A percentile compares a stretch with the other conserved stretches of the same genome.
Conservation (phyloP, 768 basidiomycete species). For the Vararia minispora region DNA sequence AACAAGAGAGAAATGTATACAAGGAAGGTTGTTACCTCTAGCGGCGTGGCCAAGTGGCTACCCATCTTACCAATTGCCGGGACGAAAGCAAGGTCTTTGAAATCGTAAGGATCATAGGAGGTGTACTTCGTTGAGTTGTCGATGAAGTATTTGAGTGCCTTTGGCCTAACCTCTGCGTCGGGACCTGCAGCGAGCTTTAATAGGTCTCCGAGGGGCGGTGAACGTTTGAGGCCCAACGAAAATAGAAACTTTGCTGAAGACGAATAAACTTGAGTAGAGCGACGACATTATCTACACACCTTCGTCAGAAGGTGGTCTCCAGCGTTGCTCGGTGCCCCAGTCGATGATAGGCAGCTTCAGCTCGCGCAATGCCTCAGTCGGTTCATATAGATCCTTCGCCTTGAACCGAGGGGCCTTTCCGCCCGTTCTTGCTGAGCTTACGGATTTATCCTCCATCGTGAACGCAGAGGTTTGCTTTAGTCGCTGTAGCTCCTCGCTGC, state of each 20-base stretch:
- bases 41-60: constrained; percentile 45
- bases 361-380: constrained; percentile 55
- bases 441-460: constrained; percentile 35
- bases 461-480: constrained; percentile 66
- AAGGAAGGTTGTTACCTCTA: constrained; percentile 38
- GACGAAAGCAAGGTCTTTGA: constrained; percentile 58
- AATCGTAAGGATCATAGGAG: constrained; percentile 45
- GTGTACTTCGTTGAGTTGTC: constrained; percentile 59
- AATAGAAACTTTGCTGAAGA: constrained; percentile 68
- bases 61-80: constrained; percentile 53
- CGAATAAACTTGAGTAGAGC: background rate
- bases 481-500: constrained; percentile 43
- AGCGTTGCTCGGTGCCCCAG: constrained; percentile 73
- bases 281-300: constrained; percentile 31
- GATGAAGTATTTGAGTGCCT: constrained; percentile 74
- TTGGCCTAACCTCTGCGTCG: constrained; percentile 36
- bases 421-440: constrained; percentile 13
- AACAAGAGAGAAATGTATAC: background rate
- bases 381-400: constrained; percentile 80
- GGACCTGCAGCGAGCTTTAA: constrained; percentile 57
- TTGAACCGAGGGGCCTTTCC: constrained; percentile 37
- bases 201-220: constrained; percentile 55
- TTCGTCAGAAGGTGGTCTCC: constrained; percentile 79
- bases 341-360: constrained; percentile 76
- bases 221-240: constrained; percentile 54